Percentiles rank a stretch among this genome's conserved stretches.
Evolutionary conservation across 1,284 basidiomycete species (phyloP).

Genomic region (Ustilago loliicola): DNA sequence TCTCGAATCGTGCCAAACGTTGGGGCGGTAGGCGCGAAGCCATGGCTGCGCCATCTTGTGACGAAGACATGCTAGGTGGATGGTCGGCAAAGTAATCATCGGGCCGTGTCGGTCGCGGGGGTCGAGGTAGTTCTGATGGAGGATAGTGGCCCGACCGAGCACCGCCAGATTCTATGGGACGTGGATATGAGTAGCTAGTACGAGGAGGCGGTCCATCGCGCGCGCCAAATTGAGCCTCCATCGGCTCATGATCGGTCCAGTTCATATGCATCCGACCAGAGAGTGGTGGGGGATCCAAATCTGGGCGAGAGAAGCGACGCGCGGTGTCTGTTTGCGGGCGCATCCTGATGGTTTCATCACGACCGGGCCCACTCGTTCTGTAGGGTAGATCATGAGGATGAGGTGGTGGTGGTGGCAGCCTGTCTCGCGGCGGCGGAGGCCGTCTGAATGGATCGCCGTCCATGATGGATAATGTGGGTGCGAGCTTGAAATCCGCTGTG

Average conservation of each 20-base stretch:
- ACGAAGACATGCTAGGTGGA: conserved; percentile 1
- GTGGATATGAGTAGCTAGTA: conserved; percentile 7
- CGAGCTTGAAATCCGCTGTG: background rate
- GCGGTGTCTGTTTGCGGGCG: conserved; percentile 18
- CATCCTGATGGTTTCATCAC: conserved; percentile 24
- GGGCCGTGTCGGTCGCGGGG: conserved; percentile 15
- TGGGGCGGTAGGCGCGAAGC: conserved; percentile 20
- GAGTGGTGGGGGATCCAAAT: conserved; percentile 16
- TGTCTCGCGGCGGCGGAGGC: conserved; percentile 16
- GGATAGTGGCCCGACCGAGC: conserved; percentile 22
- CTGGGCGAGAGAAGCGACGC: conserved; percentile 25
- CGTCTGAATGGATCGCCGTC: conserved; percentile 37
- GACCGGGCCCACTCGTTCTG: background rate
- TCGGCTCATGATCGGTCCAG: conserved; percentile 25
- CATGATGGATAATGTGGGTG: conserved; percentile 13
- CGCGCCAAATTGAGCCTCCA: background rate
- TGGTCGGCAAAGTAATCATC: conserved; percentile 30
- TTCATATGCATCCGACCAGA: background rate
- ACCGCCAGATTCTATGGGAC: conserved; percentile 5
- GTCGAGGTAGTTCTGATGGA: conserved; percentile 30
- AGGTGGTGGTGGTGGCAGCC: conserved; percentile 5
- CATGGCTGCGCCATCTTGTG: conserved; percentile 10
- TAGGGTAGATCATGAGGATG: conserved; percentile 21
- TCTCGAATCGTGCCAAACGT: conserved; percentile 17
- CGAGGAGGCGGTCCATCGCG: conserved; percentile 19